Base-by-base conservation (phyloP, 306 rosid genomes). In the Gynostemma pentaphyllum region DNA sequence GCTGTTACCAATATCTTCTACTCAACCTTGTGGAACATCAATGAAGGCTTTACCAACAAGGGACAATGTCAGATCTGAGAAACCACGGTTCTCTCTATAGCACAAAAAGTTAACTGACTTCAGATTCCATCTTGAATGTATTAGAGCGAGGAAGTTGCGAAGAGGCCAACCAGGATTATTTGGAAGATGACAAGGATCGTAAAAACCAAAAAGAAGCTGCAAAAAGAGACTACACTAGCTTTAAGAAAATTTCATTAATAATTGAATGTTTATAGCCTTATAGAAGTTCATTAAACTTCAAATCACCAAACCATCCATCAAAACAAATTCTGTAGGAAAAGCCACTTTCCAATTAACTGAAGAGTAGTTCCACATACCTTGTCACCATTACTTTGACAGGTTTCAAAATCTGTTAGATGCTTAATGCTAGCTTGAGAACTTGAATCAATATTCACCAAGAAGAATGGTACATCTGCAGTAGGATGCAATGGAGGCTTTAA, bases 141-240 rank as follows among this genome's bases (percentile, higher is more conserved):
- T 80, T 65, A 92, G 85, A 11, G 96, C 90, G 80, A 92, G 83
- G 75, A 82, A 76, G 87, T 92, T 92, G 74, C 98, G 88, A 29
- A 92, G 94, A 32, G 96, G 96, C 98, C 98, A 92, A 27, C 98
- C 96, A 1, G 98, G 96, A 81, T 77, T 86, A 50, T 77, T 80
- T 61, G 85, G 90, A 68, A 85, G 94, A 82, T 92, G 94, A 71
- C 90, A 92, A 29, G 95, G 98, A 63, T 92, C 98, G 23, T 88
- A 92, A 81, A 92, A 92, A n/a, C 96, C 98, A 62, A 92, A 92
- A 16, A 92, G 79, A 41, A 79, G 70, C 98, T 92, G 95, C 74
- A 64, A 67, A 77, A 45, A 68, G 59, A 68, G 81, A 70, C 19
- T 9, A 46, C 11, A 45, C 71, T 49, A 62, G 69, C 54, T 68